Base-by-base conservation (phyloP, 495 filamentous ascomycete genomes). In the Tuber aestivum region DNA sequence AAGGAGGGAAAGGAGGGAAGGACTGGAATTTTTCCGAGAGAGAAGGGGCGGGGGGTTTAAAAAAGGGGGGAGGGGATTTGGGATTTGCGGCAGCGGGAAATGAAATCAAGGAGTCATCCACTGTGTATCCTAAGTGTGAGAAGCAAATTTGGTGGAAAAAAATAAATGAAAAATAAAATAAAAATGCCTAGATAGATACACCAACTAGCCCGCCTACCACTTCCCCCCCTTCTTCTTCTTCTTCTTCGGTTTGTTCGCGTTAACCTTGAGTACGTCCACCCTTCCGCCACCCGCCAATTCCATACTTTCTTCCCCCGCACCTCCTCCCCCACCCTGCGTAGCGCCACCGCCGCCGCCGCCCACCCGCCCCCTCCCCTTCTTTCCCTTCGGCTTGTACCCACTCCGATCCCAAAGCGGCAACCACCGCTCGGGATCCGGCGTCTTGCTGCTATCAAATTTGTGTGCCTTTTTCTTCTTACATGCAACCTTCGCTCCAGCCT, bases 321-420 rank as follows among this genome's bases (percentile, higher is more conserved):
- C 95, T 85, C 97, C 94, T 72, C 83, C 88, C 23, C 94, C 94
- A 78, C 95, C 95, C 85, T 99, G 95, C 18, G 93, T 97, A 42
- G 91, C 86, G 2, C 82, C 82, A 20, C 76, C 78, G 68, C 92
- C 92, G 23, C 88, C 90, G n/a, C n/a, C n/a, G n/a, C n/a, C n/a
- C 82, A 89, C 90, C 86, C 92, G 92, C 87, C 93, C 94, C 94
- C 94, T 78, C 95, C 95, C 85, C 90, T 93, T 93, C 87, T 97
- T 97, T 83, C 90, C 91, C 18, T 94, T 94, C 85, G 96, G 97
- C 71, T 91, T 86, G 85, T 97, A 99, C 68, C 88, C 91, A 77
- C 92, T 96, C 23, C 95, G 88, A 81, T 99, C 95, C 70, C 91
- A 88, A 74, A 98, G 85, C 37, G 95, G 95, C 75, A 98, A 84